Conservation (phyloP, 208 protist species). For the Acanthamoeba culbertsoni region DNA sequence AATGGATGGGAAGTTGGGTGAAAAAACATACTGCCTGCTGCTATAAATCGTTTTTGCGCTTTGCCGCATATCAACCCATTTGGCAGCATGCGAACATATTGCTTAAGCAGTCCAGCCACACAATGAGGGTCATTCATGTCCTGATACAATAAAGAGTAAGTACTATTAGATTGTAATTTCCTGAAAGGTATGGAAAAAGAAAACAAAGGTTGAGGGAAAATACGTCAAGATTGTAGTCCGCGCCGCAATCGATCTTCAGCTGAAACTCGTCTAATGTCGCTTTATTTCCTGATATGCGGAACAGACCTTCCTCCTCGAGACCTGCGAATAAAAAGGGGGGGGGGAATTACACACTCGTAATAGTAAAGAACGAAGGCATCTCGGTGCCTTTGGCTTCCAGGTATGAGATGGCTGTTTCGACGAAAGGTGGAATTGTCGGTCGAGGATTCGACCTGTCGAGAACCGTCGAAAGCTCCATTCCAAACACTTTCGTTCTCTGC, state of each 20-base stretch:
- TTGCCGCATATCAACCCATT: conserved; percentile 19
- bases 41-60: not conserved
- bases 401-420: conserved; percentile 39
- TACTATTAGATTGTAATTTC: too few species aligned
- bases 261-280: conserved; percentile 30
- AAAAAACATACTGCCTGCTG: not conserved
- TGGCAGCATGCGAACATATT: conserved; percentile 22
- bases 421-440: not conserved
- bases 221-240: not conserved
- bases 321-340: not conserved
- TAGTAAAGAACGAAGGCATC: not conserved
- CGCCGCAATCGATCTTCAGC: conserved; percentile 19
- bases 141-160: too few species aligned
- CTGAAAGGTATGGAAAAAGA: not conserved
- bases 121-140: conserved; percentile 49
- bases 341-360: not conserved
- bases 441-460: not conserved
- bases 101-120: conserved; percentile 54
- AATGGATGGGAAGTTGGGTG: not conserved
- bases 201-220: not conserved
- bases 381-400: not conserved
- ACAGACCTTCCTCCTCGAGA: not conserved
- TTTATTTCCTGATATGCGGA: conserved; percentile 49
- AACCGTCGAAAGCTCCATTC: not conserved
- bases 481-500: conserved; percentile 53